Conservation (phyloP, 2,329 filamentous ascomycete genomes). For the Ophiostoma sp. region DNA sequence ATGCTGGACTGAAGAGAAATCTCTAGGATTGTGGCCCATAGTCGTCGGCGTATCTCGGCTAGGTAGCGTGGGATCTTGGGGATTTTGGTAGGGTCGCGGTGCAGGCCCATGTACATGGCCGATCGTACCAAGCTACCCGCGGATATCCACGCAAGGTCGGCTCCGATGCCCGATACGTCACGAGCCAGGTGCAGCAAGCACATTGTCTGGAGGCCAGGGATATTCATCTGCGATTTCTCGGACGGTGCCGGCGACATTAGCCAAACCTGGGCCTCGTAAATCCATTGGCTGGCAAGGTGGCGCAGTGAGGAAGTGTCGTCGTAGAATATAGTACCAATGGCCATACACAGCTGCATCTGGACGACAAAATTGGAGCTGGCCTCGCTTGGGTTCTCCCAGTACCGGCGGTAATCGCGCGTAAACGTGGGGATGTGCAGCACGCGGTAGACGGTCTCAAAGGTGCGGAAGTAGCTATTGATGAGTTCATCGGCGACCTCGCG, state of each 20-base stretch:
- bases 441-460: slow-evolving; percentile 52
- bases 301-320: slow-evolving; percentile 44
- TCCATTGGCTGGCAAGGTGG: slow-evolving; percentile 43
- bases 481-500: slow-evolving; percentile 45
- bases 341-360: slow-evolving; percentile 51
- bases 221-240: slow-evolving; percentile 46
- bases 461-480: slow-evolving; percentile 50
- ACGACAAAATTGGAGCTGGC: slow-evolving; percentile 44
- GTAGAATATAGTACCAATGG: slow-evolving; percentile 45
- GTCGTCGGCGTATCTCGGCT: slow-evolving; percentile 45
- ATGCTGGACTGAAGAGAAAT: slow-evolving; percentile 43
- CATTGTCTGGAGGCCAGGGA: slow-evolving; percentile 48
- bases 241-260: slow-evolving; percentile 38
- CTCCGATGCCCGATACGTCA: slow-evolving; percentile 39
- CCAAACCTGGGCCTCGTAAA: slow-evolving; percentile 50
- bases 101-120: slow-evolving; percentile 48
- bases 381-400: slow-evolving; percentile 42
- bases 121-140: slow-evolving; percentile 42
- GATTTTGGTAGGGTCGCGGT: slow-evolving; percentile 43
- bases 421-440: slow-evolving; percentile 56
- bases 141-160: slow-evolving; percentile 46
- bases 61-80: slow-evolving; percentile 34
- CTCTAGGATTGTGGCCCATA: slow-evolving; percentile 39
- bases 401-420: slow-evolving; percentile 46
- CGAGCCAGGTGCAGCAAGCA: slow-evolving; percentile 49